These are phyloP conservation scores for Podila epicladia DNA, from an alignment of 192 early-diverging fungal species.

Conservation along the genomic window DNA sequence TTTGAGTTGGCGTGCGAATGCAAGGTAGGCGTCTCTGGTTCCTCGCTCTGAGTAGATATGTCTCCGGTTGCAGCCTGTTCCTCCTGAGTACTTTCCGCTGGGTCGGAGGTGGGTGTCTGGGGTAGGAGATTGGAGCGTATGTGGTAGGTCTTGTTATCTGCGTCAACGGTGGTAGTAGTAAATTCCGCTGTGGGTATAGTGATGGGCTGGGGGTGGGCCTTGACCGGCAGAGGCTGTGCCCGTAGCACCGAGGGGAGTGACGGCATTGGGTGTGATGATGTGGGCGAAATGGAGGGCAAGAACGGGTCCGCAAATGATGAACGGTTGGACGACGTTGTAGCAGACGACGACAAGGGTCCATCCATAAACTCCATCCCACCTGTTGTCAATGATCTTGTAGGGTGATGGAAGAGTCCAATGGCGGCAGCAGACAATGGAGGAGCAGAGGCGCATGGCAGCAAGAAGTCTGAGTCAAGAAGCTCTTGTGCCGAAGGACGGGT, in stretches of 20 bases:
- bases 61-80: not conserved
- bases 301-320: constrained; percentile 13
- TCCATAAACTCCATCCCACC: constrained; percentile 15
- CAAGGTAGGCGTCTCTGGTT: constrained; percentile 55
- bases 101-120: constrained; percentile 28
- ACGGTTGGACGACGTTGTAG: constrained; percentile 3
- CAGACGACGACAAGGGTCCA: constrained; percentile 14
- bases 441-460: constrained; percentile 35
- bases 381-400: not conserved
- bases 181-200: constrained; percentile 43
- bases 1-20: constrained; percentile 58
- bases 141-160: constrained; percentile 55
- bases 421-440: constrained; percentile 7
- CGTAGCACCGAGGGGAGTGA: constrained; percentile 1
- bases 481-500: constrained; percentile 63
- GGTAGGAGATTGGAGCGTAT: constrained; percentile 48
- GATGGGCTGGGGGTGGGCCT: constrained; percentile 15
- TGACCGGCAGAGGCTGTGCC: constrained; percentile 8
- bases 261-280: constrained; percentile 6
- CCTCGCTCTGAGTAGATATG: not conserved
- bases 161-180: constrained; percentile 47
- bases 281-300: constrained; percentile 6
- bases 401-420: constrained; percentile 9
- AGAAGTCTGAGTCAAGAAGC: constrained; percentile 64
- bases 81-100: not conserved